Percentiles rank a stretch among this genome's conserved stretches.
These are phyloP conservation scores for Sclerotinia nivalis DNA, from an alignment of 2,329 filamentous ascomycete genomes.

Conservation along the genomic window DNA sequence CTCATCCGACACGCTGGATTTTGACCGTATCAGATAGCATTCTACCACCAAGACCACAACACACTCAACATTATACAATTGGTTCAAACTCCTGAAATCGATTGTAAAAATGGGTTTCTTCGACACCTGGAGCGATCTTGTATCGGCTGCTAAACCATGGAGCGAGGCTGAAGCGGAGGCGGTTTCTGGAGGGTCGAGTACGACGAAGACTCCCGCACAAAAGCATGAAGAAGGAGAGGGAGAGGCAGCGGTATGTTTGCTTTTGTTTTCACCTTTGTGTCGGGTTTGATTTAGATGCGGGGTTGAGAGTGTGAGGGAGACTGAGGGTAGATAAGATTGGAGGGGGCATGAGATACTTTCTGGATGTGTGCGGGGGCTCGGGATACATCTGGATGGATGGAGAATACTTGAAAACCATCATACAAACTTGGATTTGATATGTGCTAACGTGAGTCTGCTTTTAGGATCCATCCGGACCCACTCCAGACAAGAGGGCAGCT, in stretches of 20 bases:
- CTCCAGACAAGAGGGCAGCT: conserved; percentile 38
- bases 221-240: conserved; percentile 50
- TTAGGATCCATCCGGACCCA: conserved; percentile 32
- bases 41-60: conserved; percentile 20
- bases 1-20: conserved; percentile 25
- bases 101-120: conserved; percentile 61
- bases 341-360: background rate
- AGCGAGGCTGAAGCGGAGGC: conserved; percentile 65
- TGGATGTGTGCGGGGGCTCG: conserved; percentile 12
- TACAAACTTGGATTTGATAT: background rate
- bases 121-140: conserved; percentile 63
- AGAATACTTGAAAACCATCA: background rate
- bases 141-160: conserved; percentile 67
- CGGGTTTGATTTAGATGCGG: background rate
- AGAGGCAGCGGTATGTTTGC: conserved; percentile 30
- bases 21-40: conserved; percentile 16
- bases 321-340: background rate
- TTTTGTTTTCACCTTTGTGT: background rate
- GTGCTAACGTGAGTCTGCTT: background rate
- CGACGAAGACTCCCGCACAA: conserved; percentile 49
- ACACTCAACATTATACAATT: conserved; percentile 25
- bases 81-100: conserved; percentile 24
- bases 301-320: background rate
- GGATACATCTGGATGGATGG: background rate
- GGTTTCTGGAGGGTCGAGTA: conserved; percentile 24